phyloP scores from a whole-genome alignment of 116 monocot genomes.

The Iris pallida region DNA sequence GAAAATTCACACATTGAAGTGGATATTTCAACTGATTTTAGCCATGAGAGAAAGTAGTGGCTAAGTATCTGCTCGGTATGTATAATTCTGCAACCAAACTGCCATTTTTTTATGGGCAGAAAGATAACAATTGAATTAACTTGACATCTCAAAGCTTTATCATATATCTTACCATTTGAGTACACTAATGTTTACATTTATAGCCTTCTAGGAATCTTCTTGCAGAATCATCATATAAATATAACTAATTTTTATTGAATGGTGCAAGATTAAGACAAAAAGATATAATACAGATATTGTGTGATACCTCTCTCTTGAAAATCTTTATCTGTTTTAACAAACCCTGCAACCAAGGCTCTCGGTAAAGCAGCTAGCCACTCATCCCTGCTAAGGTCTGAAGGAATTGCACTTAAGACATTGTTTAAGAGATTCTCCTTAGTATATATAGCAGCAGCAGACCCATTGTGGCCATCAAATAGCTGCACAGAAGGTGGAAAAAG shows the following conservation, averaged over 20 bases:
- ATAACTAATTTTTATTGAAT: not conserved
- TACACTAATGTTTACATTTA: too few species aligned
- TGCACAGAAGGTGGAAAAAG: not conserved
- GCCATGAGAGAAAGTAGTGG: too few species aligned
- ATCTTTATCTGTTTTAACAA: slow-evolving; percentile 26
- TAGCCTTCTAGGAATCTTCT: too few species aligned
- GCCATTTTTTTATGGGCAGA: too few species aligned
- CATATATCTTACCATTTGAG: too few species aligned
- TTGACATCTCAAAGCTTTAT: too few species aligned
- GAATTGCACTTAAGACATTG: slow-evolving; percentile 30
- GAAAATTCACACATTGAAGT: too few species aligned
- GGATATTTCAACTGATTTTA: too few species aligned
- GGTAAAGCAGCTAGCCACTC: slow-evolving; percentile 32
- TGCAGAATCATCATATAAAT: not conserved
- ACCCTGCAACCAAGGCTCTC: slow-evolving; percentile 32
- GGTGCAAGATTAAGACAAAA: not conserved
- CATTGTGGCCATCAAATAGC: slow-evolving; percentile 42
- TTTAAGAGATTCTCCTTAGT: slow-evolving; percentile 25
- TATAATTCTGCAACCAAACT: too few species aligned
- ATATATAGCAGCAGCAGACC: slow-evolving; percentile 26
- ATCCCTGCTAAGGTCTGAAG: slow-evolving; percentile 22
- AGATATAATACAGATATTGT: not conserved
- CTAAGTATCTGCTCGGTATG: too few species aligned
- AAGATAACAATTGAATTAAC: too few species aligned
- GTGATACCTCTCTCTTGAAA: slow-evolving; percentile 21